Conservation (phyloP, 2,329 filamentous ascomycete species). For the Paraconiothyrium brasiliense region DNA sequence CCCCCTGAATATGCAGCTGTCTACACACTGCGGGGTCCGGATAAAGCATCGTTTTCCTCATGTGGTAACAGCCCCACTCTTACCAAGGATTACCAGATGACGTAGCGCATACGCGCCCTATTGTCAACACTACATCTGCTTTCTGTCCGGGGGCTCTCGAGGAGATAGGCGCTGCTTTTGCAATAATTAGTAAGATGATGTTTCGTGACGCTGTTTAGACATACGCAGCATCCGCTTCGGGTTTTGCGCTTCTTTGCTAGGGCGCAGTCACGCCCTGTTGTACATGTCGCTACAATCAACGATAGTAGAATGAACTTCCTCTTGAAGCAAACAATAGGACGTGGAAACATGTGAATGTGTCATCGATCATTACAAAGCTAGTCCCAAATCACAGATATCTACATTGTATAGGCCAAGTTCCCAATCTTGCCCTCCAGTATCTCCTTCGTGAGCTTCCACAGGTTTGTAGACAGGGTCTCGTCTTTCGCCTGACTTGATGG, state of each 20-base stretch:
- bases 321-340: constrained; percentile 7
- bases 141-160: background rate
- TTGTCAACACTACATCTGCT: background rate
- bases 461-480: constrained; percentile 53
- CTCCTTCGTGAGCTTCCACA: constrained; percentile 58
- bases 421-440: constrained; percentile 56
- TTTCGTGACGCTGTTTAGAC: background rate
- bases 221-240: background rate
- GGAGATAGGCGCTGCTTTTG: background rate
- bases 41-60: background rate
- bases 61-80: constrained; percentile 1
- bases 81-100: background rate
- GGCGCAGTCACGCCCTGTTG: constrained; percentile 16
- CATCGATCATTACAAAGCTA: constrained; percentile 5
- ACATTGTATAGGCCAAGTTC: constrained; percentile 41
- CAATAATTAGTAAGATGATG: background rate
- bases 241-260: background rate
- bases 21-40: background rate
- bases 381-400: constrained; percentile 10
- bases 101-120: constrained; percentile 7
- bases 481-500: constrained; percentile 55
- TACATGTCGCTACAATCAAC: constrained; percentile 15
- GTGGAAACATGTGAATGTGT: background rate
- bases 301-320: background rate
- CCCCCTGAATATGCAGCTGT: background rate